These are phyloP conservation scores for Cenchrus purpureus DNA, from an alignment of 176 grass and related monocot species.

Conservation along the genomic window DNA sequence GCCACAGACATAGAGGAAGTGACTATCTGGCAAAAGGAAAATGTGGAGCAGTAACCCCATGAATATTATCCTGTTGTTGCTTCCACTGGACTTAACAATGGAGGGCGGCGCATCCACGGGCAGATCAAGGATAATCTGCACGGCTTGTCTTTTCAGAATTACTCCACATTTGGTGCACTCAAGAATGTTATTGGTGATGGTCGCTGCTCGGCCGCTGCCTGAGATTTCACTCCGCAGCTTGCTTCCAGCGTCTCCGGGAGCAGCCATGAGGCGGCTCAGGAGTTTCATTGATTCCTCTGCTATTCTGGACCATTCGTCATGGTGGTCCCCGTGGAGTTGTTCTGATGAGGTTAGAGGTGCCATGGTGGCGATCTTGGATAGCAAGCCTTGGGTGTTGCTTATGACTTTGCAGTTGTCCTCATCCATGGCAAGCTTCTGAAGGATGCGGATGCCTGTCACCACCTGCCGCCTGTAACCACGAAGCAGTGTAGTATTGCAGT, in stretches of 20 bases:
- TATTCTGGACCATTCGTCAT: not conserved
- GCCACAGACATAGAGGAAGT: not conserved
- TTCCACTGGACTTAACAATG: not conserved
- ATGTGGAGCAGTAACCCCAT: not conserved
- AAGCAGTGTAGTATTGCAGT: not conserved
- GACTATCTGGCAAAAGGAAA: not conserved
- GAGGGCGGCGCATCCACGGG: not conserved
- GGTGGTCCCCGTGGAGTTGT: not conserved
- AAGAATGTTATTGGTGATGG: not conserved
- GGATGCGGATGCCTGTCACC: not conserved
- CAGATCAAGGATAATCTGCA: not conserved
- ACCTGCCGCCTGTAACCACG: not conserved
- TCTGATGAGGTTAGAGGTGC: not conserved
- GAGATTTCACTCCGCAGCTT: not conserved
- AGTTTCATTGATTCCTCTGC: not conserved
- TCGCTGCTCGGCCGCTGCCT: not conserved
- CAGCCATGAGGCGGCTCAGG: not conserved
- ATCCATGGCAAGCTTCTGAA: not conserved
- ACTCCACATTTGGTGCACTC: not conserved
- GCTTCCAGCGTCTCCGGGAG: not conserved
- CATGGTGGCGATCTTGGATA: not conserved
- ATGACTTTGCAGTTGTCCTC: constrained; percentile 24
- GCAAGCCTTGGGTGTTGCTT: not conserved
- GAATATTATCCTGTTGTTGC: not conserved
- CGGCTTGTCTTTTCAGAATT: not conserved